These are phyloP conservation scores for Dothideomycetidae sp. DNA, from an alignment of 2,329 filamentous ascomycete genomes.

Conservation along the genomic window DNA sequence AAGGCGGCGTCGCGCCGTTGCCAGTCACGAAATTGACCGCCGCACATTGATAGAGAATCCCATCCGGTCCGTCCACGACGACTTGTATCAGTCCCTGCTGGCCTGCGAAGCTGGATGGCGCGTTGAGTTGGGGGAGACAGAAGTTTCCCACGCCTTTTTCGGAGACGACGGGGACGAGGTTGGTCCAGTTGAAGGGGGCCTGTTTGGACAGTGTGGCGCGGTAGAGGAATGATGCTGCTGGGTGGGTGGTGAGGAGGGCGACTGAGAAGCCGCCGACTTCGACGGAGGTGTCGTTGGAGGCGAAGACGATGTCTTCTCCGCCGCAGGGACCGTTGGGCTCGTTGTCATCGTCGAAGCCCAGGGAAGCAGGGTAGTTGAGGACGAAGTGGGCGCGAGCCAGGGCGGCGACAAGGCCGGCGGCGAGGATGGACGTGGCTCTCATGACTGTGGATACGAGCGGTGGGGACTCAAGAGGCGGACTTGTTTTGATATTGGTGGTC, in stretches of 20 bases:
- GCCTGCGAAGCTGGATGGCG: too few relatives aligned
- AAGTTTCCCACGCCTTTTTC: too few relatives aligned
- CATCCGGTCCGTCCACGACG: too few relatives aligned
- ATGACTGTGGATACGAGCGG: too few relatives aligned
- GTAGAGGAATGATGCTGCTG: conserved; percentile 17
- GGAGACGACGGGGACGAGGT: conserved; percentile 16
- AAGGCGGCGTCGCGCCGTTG: too few relatives aligned
- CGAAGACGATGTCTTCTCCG: conserved; percentile 15
- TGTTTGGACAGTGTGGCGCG: conserved; percentile 17
- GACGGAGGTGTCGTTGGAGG: conserved; percentile 15
- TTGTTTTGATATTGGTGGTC: too few relatives aligned
- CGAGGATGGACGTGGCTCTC: conserved; percentile 12
- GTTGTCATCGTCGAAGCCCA: conserved; percentile 19
- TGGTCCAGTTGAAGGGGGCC: conserved; percentile 20
- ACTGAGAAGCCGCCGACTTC: conserved; percentile 19
- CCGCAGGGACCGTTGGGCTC: conserved; percentile 19
- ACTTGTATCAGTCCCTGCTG: too few relatives aligned
- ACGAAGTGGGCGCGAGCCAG: conserved; percentile 30
- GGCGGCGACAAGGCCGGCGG: conserved; percentile 18
- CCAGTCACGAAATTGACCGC: too few relatives aligned
- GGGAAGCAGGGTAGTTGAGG: conserved; percentile 25
- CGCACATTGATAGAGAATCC: too few relatives aligned
- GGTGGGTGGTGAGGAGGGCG: conserved; percentile 18
- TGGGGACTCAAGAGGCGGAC: too few relatives aligned
- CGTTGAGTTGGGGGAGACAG: too few relatives aligned